A percentile compares a stretch with the other conserved stretches of the same genome.
Evolutionary conservation across 1,284 basidiomycete species (phyloP).

Genomic region (Cystobasidium pallidum): DNA sequence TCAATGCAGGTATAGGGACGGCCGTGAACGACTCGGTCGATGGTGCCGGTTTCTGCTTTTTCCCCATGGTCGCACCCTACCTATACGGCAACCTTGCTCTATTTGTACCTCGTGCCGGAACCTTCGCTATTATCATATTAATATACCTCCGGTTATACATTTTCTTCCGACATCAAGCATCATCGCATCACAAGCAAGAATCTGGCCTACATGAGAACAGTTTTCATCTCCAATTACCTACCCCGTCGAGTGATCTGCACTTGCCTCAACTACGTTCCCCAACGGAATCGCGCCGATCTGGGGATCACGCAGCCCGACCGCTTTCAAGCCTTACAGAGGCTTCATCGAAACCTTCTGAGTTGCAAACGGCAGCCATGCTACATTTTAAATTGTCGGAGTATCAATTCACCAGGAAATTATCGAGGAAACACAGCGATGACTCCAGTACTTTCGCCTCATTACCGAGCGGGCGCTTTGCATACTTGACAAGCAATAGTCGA

Average conservation of each 20-base stretch:
- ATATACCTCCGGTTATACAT: slow-evolving; percentile 41
- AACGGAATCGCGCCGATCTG: background rate
- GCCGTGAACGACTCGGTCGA: slow-evolving; percentile 22
- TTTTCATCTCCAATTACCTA: background rate
- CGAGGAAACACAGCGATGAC: slow-evolving; percentile 6
- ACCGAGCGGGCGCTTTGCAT: background rate
- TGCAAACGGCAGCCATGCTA: slow-evolving; percentile 1
- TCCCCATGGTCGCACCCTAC: slow-evolving; percentile 12
- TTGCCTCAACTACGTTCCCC: background rate
- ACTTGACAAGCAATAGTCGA: background rate
- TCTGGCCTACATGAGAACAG: slow-evolving; percentile 10
- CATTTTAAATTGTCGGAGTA: background rate
- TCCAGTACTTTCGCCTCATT: background rate
- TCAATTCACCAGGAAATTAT: background rate
- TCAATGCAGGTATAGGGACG: slow-evolving; percentile 32
- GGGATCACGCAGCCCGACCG: background rate
- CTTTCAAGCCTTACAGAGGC: background rate
- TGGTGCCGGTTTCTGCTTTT: slow-evolving; percentile 42
- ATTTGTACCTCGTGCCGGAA: slow-evolving; percentile 39
- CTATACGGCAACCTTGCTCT: slow-evolving; percentile 44
- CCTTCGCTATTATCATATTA: slow-evolving; percentile 36
- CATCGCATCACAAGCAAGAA: slow-evolving; percentile 8
- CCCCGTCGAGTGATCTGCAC: slow-evolving; percentile 8
- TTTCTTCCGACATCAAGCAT: slow-evolving; percentile 40
- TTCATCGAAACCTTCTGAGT: background rate